A percentile compares a stretch with the other conserved stretches of the same genome.
Conservation (phyloP, 2,329 filamentous ascomycete genomes). For the Helicocarpus griseus region DNA sequence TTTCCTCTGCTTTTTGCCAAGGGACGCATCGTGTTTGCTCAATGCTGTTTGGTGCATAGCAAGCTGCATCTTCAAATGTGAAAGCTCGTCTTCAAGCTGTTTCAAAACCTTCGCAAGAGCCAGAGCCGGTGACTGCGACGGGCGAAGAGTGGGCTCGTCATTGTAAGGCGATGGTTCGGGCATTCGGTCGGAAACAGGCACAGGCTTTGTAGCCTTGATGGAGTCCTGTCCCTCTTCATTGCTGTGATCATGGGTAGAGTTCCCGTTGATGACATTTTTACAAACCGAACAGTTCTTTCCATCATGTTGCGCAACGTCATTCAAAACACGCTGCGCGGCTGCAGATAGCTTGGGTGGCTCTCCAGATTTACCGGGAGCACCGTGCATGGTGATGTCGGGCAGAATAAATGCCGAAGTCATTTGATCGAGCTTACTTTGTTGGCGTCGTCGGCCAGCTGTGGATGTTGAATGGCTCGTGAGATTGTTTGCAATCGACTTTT, state of each 20-base stretch:
- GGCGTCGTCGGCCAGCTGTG: slow-evolving; percentile 36
- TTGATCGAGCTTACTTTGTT: slow-evolving; percentile 37
- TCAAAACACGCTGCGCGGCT: slow-evolving; percentile 31
- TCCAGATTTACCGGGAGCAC: slow-evolving; percentile 18
- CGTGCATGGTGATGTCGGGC: slow-evolving; percentile 50
- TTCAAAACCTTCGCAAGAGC: slow-evolving; percentile 80
- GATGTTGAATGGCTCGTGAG: background rate
- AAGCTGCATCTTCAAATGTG: slow-evolving; percentile 64
- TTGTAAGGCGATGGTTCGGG: slow-evolving; percentile 26
- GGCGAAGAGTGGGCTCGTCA: slow-evolving; percentile 51
- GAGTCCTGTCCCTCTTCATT: slow-evolving; percentile 18
- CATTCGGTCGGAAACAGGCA: slow-evolving; percentile 43
- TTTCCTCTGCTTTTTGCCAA: slow-evolving; percentile 56
- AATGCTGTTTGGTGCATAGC: slow-evolving; percentile 52
- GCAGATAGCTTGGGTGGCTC: slow-evolving; percentile 28
- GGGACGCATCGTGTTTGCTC: slow-evolving; percentile 55
- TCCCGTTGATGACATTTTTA: slow-evolving; percentile 32
- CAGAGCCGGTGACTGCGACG: slow-evolving; percentile 56
- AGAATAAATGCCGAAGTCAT: slow-evolving; percentile 58
- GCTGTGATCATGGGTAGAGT: slow-evolving; percentile 24
- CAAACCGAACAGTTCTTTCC: slow-evolving; percentile 49
- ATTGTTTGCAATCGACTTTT: background rate
- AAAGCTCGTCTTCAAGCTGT: slow-evolving; percentile 67
- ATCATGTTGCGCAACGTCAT: slow-evolving; percentile 39
- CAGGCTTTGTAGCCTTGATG: slow-evolving; percentile 39